Conservation (phyloP, 148 eudicot species). For the Rhododendron simsii region DNA sequence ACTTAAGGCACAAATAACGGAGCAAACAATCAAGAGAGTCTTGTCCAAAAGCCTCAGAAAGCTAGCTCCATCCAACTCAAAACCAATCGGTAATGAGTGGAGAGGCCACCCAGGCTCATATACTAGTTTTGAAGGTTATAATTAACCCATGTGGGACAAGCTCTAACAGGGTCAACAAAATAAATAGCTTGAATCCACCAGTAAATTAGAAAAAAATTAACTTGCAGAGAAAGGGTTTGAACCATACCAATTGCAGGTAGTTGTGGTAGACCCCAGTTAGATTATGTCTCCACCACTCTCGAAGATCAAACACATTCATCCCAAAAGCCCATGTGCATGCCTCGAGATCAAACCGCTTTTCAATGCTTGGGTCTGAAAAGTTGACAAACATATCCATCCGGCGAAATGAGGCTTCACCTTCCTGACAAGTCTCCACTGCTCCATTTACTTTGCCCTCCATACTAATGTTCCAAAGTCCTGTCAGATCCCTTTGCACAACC, state of each 20-base stretch:
- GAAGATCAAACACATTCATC: conserved; percentile 85
- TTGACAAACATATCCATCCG: conserved; percentile 67
- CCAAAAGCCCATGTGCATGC: conserved; percentile 99
- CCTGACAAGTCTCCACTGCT: conserved; percentile 81
- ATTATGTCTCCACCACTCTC: conserved; percentile 69
- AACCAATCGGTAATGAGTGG: neutral
- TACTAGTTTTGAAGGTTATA: neutral
- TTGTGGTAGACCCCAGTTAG: conserved; percentile 59
- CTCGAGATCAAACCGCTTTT: conserved; percentile 46
- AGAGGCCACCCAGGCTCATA: neutral
- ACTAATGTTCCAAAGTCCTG: conserved; percentile 56
- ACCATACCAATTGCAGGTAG: conserved; percentile 58
- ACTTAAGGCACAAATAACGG: neutral
- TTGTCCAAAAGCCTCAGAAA: neutral
- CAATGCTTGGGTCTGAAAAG: conserved; percentile 74
- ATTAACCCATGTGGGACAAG: neutral
- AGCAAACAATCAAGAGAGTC: neutral
- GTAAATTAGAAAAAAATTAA: neutral
- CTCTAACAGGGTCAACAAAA: neutral
- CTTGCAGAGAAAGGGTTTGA: neutral
- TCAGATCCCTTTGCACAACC: conserved; percentile 79
- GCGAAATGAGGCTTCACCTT: conserved; percentile 55
- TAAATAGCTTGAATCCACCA: neutral
- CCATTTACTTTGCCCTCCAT: conserved; percentile 87
- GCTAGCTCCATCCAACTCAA: neutral